phyloP scores from a whole-genome alignment of 495 filamentous ascomycete genomes.

The Penicillium odoratum region DNA sequence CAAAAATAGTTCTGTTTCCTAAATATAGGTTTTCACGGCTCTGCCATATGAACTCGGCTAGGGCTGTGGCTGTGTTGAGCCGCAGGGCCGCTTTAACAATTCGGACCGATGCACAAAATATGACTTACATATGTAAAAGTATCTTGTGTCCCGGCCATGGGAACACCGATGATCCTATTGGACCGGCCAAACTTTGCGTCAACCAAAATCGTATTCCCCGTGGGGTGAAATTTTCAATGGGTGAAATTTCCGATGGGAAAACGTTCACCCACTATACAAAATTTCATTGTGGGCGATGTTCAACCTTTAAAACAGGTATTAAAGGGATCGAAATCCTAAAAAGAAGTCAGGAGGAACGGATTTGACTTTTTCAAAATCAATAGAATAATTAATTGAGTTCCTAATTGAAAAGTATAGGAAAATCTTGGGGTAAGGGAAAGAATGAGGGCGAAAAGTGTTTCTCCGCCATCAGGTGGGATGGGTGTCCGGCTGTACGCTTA shows the following conservation, averaged over 20 bases:
- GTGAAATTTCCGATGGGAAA: constrained; percentile 19
- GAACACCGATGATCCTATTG: constrained; percentile 8
- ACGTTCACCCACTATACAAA: constrained; percentile 23
- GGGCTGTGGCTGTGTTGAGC: background rate
- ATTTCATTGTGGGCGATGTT: background rate
- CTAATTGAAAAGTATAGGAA: too few species aligned
- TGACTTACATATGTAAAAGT: background rate
- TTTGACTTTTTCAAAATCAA: background rate
- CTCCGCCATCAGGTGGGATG: constrained; percentile 18
- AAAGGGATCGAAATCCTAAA: background rate
- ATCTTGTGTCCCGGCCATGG: background rate
- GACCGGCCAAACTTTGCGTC: background rate
- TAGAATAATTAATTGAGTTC: background rate
- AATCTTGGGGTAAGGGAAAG: background rate
- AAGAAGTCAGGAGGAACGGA: background rate
- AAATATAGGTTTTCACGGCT: background rate
- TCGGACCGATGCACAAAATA: constrained; percentile 1
- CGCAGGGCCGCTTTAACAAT: background rate
- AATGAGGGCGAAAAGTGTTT: constrained; percentile 27
- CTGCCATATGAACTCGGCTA: background rate
- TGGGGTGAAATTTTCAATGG: constrained; percentile 15
- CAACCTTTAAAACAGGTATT: background rate
- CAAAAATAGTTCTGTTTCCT: background rate
- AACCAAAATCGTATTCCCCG: constrained; percentile 10
- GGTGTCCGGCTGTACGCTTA: constrained; percentile 17